phyloP scores from a whole-genome alignment of 352 stramenopile genomes.

The Globisporangium paroecandrum region DNA sequence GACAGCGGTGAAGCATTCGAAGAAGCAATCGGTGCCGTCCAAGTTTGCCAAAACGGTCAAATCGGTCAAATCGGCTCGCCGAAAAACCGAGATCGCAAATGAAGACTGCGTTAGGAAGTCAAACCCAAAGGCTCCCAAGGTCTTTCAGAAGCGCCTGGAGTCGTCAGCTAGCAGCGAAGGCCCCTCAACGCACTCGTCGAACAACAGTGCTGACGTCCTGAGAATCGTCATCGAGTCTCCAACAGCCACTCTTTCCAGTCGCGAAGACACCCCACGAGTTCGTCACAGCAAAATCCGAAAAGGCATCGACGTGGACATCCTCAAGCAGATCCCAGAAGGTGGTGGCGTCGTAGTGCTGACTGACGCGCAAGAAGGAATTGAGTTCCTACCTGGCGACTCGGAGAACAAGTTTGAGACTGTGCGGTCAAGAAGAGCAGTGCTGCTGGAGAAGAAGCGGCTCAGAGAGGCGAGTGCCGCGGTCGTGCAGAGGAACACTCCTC shows the following conservation, averaged over 20 bases:
- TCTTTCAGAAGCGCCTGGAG: background rate
- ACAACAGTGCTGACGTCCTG: background rate
- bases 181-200: background rate
- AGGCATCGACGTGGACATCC: slow-evolving; percentile 5
- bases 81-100: background rate
- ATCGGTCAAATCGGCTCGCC: background rate
- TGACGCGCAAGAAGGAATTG: slow-evolving; percentile 17
- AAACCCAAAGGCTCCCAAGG: background rate
- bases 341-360: slow-evolving; percentile 21
- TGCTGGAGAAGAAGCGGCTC: slow-evolving; percentile 23
- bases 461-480: slow-evolving; percentile 6
- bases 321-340: slow-evolving; percentile 19
- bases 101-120: background rate
- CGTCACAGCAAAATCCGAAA: slow-evolving; percentile 6
- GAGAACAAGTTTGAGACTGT: slow-evolving; percentile 27
- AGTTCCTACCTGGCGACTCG: slow-evolving; percentile 13
- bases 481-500: background rate
- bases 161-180: background rate
- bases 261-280: slow-evolving; percentile 1
- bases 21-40: background rate
- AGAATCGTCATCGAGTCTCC: background rate
- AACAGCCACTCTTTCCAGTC: background rate
- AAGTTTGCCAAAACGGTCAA: background rate
- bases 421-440: slow-evolving; percentile 25
- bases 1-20: background rate